Evolutionary conservation across 495 filamentous ascomycete genomes (phyloP), one percentile per base, ranked within the genome.

Genomic region (Aspergillus biplanus): DNA sequence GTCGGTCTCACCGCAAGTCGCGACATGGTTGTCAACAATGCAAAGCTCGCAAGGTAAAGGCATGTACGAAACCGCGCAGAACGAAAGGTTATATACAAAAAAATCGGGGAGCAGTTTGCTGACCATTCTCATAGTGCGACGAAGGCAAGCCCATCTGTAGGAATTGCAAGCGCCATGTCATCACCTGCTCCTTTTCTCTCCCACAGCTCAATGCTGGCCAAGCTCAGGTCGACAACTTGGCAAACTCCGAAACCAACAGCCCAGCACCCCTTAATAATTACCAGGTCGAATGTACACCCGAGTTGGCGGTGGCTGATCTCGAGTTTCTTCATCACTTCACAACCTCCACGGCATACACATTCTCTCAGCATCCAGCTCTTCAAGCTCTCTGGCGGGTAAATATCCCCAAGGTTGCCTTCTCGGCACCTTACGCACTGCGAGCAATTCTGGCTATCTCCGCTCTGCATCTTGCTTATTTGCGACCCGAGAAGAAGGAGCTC

Each of bases 241-340:
- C 27, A 33, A 54, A 33, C 16, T 58, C 39, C 8, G 35, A 33
- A 12, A 58, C 31, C 5, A 16, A 39, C 15, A 47, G 56, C 27
- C 27, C 56, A 48, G 39, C 54, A 21, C 54, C 54, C 37, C 54
- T 31, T 7, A 31, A 21, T n/a, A 44, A 18, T 27, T 27, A 37
- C n/a, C 34, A 33, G 35, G 58, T 33, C 12, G 34, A 42, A 15
- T 52, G 34, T 27, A 16, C 34, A 32, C 18, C 52, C 31, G 59
- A 50, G 9, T 42, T 66, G 6, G 44, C 54, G 5, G 33, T 66
- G 7, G 6, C 35, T 7, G 73, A 75, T 48, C 59, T 80, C 33
- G 75, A 78, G 44, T 56, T 80, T 4, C 56, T 80, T 21, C 75
- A 80, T 53, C 71, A 78, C 33, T 80, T 68, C 59, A 68, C 68